Percentiles rank a stretch among this genome's conserved stretches.
phyloP scores from a whole-genome alignment of 2,329 filamentous ascomycete genomes.

The Aphanoascus verrucosus region DNA sequence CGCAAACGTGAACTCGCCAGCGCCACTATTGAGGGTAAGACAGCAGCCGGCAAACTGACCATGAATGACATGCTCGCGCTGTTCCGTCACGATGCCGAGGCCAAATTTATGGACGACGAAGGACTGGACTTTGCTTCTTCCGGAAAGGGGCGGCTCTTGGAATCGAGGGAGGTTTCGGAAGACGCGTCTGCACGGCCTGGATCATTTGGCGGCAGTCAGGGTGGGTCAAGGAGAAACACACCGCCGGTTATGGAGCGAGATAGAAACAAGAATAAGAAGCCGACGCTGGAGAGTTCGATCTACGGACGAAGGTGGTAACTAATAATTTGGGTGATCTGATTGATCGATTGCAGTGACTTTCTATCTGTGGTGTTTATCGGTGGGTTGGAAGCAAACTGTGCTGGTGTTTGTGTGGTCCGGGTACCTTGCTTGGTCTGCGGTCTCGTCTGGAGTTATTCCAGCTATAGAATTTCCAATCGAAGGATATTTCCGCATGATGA shows the following conservation, averaged over 20 bases:
- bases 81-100: constrained; percentile 61
- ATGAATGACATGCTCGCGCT: constrained; percentile 89
- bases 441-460: not conserved
- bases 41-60: constrained; percentile 69
- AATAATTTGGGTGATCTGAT: too few relatives aligned
- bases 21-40: constrained; percentile 72
- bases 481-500: too few relatives aligned
- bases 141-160: constrained; percentile 26
- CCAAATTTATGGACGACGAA: constrained; percentile 33
- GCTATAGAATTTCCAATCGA: not conserved
- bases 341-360: not conserved
- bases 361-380: not conserved
- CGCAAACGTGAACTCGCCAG: constrained; percentile 88
- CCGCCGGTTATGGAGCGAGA: constrained; percentile 18
- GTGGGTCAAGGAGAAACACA: constrained; percentile 12
- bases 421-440: not conserved
- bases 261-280: constrained; percentile 9
- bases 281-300: constrained; percentile 21
- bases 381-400: not conserved
- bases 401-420: not conserved
- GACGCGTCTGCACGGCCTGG: not conserved
- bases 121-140: constrained; percentile 9
- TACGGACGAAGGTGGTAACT: constrained; percentile 24
- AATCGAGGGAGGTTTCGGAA: constrained; percentile 15
- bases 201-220: not conserved